Evolutionary conservation across 2,329 filamentous ascomycete genomes (phyloP).

Genomic region (Decorospora gaudefroyi): DNA sequence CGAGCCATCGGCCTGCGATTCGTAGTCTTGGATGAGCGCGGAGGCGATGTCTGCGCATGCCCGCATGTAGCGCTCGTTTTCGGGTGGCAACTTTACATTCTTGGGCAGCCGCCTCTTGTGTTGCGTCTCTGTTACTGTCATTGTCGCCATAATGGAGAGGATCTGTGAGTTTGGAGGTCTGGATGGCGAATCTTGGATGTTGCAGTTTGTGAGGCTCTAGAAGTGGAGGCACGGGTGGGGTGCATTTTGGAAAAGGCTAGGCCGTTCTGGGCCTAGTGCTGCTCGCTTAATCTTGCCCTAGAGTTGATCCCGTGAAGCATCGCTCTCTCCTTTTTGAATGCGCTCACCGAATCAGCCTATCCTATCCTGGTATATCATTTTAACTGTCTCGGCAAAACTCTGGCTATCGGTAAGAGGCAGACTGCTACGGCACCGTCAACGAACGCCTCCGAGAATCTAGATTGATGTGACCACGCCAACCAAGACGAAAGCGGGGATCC

Average conservation of each 20-base stretch:
- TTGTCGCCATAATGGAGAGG: slow-evolving; percentile 62
- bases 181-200: slow-evolving; percentile 26
- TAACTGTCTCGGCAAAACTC: too few relatives aligned
- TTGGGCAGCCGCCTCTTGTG: slow-evolving; percentile 64
- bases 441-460: too few relatives aligned
- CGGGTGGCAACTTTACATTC: slow-evolving; percentile 77
- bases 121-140: slow-evolving; percentile 59
- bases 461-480: too few relatives aligned
- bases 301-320: background rate
- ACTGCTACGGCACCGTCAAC: too few relatives aligned
- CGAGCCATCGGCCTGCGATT: slow-evolving; percentile 73
- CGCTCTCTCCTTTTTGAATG: too few relatives aligned
- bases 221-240: slow-evolving; percentile 36
- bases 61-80: slow-evolving; percentile 91
- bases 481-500: too few relatives aligned
- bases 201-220: slow-evolving; percentile 24
- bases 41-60: slow-evolving; percentile 96
- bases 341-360: too few relatives aligned
- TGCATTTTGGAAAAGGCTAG: slow-evolving; percentile 22
- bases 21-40: slow-evolving; percentile 90
- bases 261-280: slow-evolving; percentile 8
- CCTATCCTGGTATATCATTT: too few relatives aligned
- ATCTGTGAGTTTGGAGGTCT: slow-evolving; percentile 14
- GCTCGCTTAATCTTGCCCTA: slow-evolving; percentile 7
- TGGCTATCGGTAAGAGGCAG: too few relatives aligned